Evolutionary conservation across 192 early-diverging fungal species (phyloP).

Genomic region (Mortierella hygrophila): DNA sequence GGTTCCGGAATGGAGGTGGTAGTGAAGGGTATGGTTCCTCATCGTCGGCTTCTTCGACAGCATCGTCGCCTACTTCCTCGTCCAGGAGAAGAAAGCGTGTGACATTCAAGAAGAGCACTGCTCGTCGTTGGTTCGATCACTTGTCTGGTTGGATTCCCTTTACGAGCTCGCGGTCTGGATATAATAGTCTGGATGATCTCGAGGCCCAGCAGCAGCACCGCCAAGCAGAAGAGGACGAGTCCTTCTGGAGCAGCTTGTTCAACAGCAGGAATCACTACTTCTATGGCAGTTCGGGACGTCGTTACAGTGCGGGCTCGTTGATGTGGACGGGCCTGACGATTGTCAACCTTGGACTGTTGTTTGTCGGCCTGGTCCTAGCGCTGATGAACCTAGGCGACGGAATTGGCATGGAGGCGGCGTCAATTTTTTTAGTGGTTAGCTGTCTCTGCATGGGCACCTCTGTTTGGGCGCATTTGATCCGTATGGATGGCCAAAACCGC

Average conservation of each 20-base stretch:
- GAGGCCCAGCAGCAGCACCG: constrained; percentile 18
- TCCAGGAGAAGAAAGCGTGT: constrained; percentile 22
- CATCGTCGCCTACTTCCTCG: background rate
- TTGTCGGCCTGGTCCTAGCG: constrained; percentile 43
- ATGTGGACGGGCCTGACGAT: constrained; percentile 34
- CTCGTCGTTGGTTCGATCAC: constrained; percentile 14
- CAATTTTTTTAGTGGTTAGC: constrained; percentile 36
- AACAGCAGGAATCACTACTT: background rate
- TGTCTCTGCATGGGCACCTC: constrained; percentile 53
- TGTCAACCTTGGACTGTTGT: constrained; percentile 34
- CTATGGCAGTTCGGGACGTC: background rate
- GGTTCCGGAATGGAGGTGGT: background rate
- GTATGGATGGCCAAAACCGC: constrained; percentile 33
- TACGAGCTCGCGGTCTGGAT: background rate
- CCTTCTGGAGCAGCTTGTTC: background rate
- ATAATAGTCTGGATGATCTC: background rate
- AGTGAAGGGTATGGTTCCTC: constrained; percentile 27
- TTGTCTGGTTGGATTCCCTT: constrained; percentile 18
- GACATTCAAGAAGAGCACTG: constrained; percentile 30
- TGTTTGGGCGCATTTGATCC: constrained; percentile 51
- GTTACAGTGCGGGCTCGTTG: background rate
- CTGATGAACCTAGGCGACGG: constrained; percentile 55
- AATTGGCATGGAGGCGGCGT: constrained; percentile 39
- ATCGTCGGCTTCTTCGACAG: background rate
- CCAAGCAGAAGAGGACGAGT: background rate